Evolutionary conservation across 202 grass and related monocot species (phyloP), one percentile per base, ranked within the genome.

Genomic region (Schoenoplectus tabernaemontani): DNA sequence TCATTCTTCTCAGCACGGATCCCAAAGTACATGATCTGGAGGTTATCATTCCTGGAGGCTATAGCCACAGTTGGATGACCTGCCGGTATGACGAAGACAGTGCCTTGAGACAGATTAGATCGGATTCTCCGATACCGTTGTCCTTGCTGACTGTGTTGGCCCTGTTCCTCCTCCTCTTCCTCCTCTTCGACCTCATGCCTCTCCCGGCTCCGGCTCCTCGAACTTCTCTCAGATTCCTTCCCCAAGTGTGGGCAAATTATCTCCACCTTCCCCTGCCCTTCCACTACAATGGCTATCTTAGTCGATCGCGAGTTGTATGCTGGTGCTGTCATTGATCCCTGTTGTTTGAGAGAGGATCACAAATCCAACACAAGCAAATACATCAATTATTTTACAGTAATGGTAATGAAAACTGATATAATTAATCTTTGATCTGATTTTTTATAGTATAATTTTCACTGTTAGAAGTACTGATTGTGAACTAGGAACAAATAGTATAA

Each of bases 241-340:
- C 81, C 72, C 28, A 84, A 0, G 72, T 91, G 85, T 19, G 89
- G 92, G 67, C 89, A 89, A 12, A 90, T 83, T 63, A 95, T 91
- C 78, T 95, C 89, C 74, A 91, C 77, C 72, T 62, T 20, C 15
- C 85, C 92, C 17, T 9, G 57, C 1, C 92, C 92, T 37, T 82
- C 59, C 15, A 86, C 36, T 38, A 91, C 89, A 9, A 95, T 5
- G 7, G 67, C 56, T 22, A 95, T 78, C 87, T 86, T 91, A 73
- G 83, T 84, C 30, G 89, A 75, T 0, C 57, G 87, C 15, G 89
- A 82, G 78, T 42, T 86, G 67, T 88, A 91, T 9, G 8, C 78
- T 69, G 81, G 89, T 20, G 87, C 83, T 10, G 78, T 47, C 92
- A 95, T 95, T 33, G 89, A 95, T 38, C 92, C 92, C 92, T 96